Percentiles rank a stretch among this genome's conserved stretches.
Conservation (phyloP, 257 asterid genomes). For the Avicennia marina region DNA sequence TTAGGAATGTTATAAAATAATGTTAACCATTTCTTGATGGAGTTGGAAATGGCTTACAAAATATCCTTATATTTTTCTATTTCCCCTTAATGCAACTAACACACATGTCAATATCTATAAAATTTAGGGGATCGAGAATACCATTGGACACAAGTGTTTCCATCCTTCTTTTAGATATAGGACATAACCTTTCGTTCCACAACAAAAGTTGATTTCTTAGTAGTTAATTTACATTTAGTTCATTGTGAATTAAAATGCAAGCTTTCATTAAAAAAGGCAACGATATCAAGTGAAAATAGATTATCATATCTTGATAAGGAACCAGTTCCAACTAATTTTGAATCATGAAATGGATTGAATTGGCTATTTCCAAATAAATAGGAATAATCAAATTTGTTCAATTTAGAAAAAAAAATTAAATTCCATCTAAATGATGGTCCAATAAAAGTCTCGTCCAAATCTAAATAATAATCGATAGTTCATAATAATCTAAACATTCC, state of each 20-base stretch:
- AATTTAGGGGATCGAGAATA: not conserved
- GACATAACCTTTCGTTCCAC: not conserved
- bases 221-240: too few species aligned
- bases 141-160: not conserved
- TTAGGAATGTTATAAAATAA: not conserved
- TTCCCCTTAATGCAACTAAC: not conserved
- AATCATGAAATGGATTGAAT: not conserved
- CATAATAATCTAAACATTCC: not conserved
- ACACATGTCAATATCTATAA: not conserved
- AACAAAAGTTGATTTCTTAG: too few species aligned
- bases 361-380: slow-evolving; percentile 5
- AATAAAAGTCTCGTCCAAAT: not conserved
- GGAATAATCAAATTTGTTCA: not conserved
- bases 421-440: not conserved
- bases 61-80: not conserved
- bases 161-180: not conserved
- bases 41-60: not conserved
- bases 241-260: too few species aligned
- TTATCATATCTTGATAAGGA: not conserved
- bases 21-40: slow-evolving; percentile 9
- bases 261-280: too few species aligned
- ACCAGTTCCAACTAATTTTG: not conserved
- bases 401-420: not conserved
- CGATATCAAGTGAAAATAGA: not conserved
- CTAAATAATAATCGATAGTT: not conserved